Percentiles rank a stretch among this genome's conserved stretches.
Evolutionary conservation across 441 rosid species (phyloP).

Genomic region (Erodium moschatum): DNA sequence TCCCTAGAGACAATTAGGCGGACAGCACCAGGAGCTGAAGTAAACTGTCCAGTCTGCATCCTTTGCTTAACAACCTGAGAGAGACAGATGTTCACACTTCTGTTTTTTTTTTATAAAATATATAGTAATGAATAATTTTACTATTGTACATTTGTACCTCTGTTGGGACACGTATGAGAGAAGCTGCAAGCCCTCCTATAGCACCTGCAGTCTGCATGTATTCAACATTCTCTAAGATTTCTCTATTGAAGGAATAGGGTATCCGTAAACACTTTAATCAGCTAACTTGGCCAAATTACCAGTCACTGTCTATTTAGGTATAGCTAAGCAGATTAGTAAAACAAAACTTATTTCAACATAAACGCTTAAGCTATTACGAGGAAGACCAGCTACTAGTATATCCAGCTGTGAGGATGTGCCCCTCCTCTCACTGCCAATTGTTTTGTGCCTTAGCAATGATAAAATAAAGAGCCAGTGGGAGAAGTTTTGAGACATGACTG

Average conservation of each 20-base stretch:
- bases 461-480: background rate
- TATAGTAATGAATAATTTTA: conserved; percentile 9
- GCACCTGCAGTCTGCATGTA: conserved; percentile 86
- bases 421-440: background rate
- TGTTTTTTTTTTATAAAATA: background rate
- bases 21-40: conserved; percentile 68
- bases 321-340: background rate
- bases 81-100: background rate
- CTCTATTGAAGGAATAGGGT: conserved; percentile 6
- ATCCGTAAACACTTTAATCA: conserved; percentile 7
- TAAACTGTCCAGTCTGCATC: conserved; percentile 83
- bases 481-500: conserved; percentile 1
- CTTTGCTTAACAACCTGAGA: conserved; percentile 84
- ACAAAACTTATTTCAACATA: background rate
- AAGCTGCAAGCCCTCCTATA: conserved; percentile 89
- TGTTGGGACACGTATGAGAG: conserved; percentile 89
- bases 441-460: background rate
- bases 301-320: background rate
- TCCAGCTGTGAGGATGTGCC: background rate
- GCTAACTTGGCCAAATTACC: background rate
- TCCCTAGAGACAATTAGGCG: conserved; percentile 62
- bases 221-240: conserved; percentile 15
- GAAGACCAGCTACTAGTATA: background rate
- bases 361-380: background rate
- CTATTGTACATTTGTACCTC: conserved; percentile 67